Evolutionary conservation across 768 basidiomycete genomes (phyloP).

Genomic region (Pulveroboletus frians): DNA sequence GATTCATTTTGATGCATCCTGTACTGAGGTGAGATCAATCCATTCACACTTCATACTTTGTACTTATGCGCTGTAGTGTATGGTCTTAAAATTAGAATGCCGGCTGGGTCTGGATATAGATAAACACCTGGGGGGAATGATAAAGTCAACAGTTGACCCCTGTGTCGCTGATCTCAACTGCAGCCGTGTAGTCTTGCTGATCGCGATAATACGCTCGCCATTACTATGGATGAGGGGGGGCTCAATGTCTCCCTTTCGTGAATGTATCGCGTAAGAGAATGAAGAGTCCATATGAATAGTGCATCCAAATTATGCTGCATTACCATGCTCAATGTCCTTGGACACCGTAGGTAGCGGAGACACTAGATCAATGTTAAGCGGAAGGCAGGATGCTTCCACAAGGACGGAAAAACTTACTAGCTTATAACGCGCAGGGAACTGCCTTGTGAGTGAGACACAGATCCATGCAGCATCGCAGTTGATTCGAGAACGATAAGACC

Average conservation of each 20-base stretch:
- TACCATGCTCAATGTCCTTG: conserved; percentile 49
- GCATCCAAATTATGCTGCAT: conserved; percentile 58
- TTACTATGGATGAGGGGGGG: conserved; percentile 33
- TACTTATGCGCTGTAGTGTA: too few relatives aligned
- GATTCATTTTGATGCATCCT: too few relatives aligned
- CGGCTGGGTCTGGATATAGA: conserved; percentile 50
- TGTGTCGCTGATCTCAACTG: conserved; percentile 67
- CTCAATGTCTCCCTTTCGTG: conserved; percentile 25
- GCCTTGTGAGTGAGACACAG: background rate
- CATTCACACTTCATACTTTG: too few relatives aligned
- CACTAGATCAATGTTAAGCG: conserved; percentile 30
- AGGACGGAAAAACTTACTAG: conserved; percentile 1
- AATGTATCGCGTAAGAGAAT: conserved; percentile 50
- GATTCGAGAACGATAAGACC: conserved; percentile 13
- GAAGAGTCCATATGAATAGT: conserved; percentile 60
- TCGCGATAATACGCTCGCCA: conserved; percentile 36
- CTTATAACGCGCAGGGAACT: conserved; percentile 1
- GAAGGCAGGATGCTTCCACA: background rate
- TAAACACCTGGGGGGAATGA: background rate
- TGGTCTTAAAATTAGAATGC: conserved; percentile 51
- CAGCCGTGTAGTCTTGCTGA: conserved; percentile 44
- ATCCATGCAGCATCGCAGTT: background rate
- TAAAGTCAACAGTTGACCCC: conserved; percentile 42
- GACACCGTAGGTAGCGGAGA: conserved; percentile 42
- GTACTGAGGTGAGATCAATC: too few relatives aligned